These are phyloP conservation scores for Datura wrightii DNA, from an alignment of 257 asterid species.

Conservation along the genomic window DNA sequence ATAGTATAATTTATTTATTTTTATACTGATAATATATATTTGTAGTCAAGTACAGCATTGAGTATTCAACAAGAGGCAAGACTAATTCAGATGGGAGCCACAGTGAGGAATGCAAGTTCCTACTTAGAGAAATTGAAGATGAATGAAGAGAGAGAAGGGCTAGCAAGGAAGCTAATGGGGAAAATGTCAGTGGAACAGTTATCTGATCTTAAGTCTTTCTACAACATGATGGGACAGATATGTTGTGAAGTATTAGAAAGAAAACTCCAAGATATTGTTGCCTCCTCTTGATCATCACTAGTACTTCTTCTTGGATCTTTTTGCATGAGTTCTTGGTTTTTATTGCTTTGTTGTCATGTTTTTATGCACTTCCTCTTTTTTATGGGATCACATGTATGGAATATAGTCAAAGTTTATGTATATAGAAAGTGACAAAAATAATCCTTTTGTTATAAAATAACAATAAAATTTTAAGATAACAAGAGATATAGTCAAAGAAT, in stretches of 20 bases:
- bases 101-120: slow-evolving; percentile 48
- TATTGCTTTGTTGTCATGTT: slow-evolving; percentile 8
- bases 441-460: no score
- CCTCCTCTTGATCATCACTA: slow-evolving; percentile 22
- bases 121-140: slow-evolving; percentile 42
- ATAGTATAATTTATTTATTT: no score
- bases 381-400: no score
- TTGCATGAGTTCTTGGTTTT: slow-evolving; percentile 22
- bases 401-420: no score
- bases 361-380: not conserved
- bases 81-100: slow-evolving; percentile 58
- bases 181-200: slow-evolving; percentile 53
- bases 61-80: slow-evolving; percentile 50
- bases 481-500: no score
- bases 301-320: not conserved
- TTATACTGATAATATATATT: no score
- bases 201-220: slow-evolving; percentile 50
- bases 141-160: slow-evolving; percentile 44
- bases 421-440: no score
- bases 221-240: slow-evolving; percentile 51
- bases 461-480: no score
- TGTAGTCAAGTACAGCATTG: slow-evolving; percentile 52
- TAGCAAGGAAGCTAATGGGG: slow-evolving; percentile 50
- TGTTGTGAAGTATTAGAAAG: slow-evolving; percentile 50
- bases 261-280: slow-evolving; percentile 42